These are phyloP conservation scores for Hanseniaspora gamundiae DNA, from an alignment of 1,139 yeast genomes.

Conservation along the genomic window DNA sequence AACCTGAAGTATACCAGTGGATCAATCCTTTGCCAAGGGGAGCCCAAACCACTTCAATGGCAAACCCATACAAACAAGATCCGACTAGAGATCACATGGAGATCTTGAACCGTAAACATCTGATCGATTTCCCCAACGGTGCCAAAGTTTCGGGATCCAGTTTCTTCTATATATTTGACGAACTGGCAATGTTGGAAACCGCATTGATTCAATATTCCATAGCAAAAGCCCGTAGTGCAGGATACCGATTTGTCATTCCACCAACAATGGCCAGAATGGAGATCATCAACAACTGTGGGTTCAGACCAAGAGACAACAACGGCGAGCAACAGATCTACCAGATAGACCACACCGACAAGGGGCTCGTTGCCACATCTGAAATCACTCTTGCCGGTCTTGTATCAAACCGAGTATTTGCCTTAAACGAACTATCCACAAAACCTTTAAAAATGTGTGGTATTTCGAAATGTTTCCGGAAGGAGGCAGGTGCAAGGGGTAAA, in stretches of 20 bases:
- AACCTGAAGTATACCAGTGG: slow-evolving; percentile 38
- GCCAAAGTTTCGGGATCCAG: slow-evolving; percentile 73
- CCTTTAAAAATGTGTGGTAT: slow-evolving; percentile 67
- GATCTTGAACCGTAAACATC: slow-evolving; percentile 28
- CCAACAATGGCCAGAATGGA: slow-evolving; percentile 79
- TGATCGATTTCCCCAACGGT: slow-evolving; percentile 64
- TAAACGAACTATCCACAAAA: slow-evolving; percentile 20
- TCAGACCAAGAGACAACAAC: slow-evolving; percentile 83
- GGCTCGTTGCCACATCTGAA: slow-evolving; percentile 91
- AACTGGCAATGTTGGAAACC: slow-evolving; percentile 82
- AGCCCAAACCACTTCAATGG: slow-evolving; percentile 11
- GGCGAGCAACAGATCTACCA: slow-evolving; percentile 79
- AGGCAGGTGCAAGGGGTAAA: slow-evolving; percentile 93
- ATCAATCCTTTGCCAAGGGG: slow-evolving; percentile 31
- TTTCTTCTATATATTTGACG: slow-evolving; percentile 77
- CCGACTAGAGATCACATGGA: slow-evolving; percentile 44
- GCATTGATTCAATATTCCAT: slow-evolving; percentile 78
- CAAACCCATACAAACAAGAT: slow-evolving; percentile 6
- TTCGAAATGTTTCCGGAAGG: slow-evolving; percentile 85
- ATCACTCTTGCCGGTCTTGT: slow-evolving; percentile 81
- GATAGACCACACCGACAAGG: slow-evolving; percentile 29
- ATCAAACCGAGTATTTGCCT: slow-evolving; percentile 28
- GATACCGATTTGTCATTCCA: slow-evolving; percentile 64
- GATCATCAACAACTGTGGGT: slow-evolving; percentile 82
- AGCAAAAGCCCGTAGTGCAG: slow-evolving; percentile 48